Evolutionary conservation across 2,329 filamentous ascomycete species (phyloP), one percentile per base, ranked within the genome.

Genomic region (Hortaea werneckii): DNA sequence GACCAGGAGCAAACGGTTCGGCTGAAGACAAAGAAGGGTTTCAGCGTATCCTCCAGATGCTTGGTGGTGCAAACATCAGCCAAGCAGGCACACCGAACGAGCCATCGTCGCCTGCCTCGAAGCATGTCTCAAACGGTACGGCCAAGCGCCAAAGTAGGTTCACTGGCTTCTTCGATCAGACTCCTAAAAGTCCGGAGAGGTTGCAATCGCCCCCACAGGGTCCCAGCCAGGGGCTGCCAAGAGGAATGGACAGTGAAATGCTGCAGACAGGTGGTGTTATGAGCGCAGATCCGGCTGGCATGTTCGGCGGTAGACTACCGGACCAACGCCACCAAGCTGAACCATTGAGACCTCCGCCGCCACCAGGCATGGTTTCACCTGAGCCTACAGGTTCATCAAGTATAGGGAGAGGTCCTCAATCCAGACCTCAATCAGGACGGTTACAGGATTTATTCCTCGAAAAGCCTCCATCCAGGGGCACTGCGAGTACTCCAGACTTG

Each of bases 21-120:
- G 79, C 81, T 50, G 78, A 80, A 43, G 89, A 95, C 58, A 87
- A 87, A 64, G 84, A 88, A 63, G 89, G 87, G 1, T 95, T 95
- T 65, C 49, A 57, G 38, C 47, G 51, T 43, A 54, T 52, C 26
- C 45, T 51, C 42, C 45, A 38, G 43, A 56, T 53, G 50, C 42
- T 50, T 11, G 50, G 49, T 30, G 35, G 42, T 4, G 48, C 47
- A 10, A 40, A 35, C 7, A 41, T 46, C 26, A 39, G 37, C 27
- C 39, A 29, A 37, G 37, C 29, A 41, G 42, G 42, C 13, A 35
- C 42, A 10, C 29, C 50, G n/a, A 47, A 48, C n/a, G 51, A 53
- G 41, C 54, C 56, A 20, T 45, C 53, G 13, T 60, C 59, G 4
- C 58, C 58, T 12, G 52, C 50, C 6, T 48, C 54, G 28, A 47